Percentiles rank a stretch among this genome's conserved stretches.
Evolutionary conservation across 2,329 filamentous ascomycete genomes (phyloP).

Genomic region (Fusarium mundagurra): DNA sequence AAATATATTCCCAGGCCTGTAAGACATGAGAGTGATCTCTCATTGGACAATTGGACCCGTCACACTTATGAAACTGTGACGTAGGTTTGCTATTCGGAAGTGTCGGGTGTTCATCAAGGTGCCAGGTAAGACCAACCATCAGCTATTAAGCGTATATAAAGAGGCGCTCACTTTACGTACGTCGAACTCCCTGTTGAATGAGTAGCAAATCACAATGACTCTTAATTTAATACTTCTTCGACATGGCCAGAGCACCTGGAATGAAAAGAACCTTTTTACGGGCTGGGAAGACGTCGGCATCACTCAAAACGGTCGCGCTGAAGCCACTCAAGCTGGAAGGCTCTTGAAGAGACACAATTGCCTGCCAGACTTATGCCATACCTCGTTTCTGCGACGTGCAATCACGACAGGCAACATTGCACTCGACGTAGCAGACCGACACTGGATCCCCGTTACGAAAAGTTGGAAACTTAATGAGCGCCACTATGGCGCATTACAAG

Average conservation of each 20-base stretch:
- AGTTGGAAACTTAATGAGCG: not conserved
- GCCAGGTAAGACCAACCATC: not conserved
- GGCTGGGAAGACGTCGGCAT: not conserved
- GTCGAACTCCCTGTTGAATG: rapidly evolving
- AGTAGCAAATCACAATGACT: not conserved
- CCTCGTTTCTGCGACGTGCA: not conserved
- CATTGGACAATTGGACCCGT: not conserved
- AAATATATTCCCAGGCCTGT: not conserved
- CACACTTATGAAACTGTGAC: rapidly evolving
- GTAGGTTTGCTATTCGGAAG: not conserved
- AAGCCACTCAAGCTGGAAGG: not conserved
- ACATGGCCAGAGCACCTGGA: not conserved
- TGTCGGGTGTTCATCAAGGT: not conserved
- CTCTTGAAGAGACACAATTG: not conserved
- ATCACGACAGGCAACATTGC: not conserved
- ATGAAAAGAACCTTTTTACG: not conserved
- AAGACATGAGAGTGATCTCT: not conserved
- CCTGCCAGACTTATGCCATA: not conserved
- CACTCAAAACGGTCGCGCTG: not conserved
- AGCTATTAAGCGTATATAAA: not conserved
- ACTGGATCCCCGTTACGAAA: not conserved
- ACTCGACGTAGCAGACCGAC: not conserved
- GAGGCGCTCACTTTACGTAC: rapidly evolving
- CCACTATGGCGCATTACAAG: not conserved
- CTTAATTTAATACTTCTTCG: not conserved